Evolutionary conservation across 352 stramenopile genomes (phyloP), one percentile per base, ranked within the genome.

Genomic region (Phytophthora constricta): DNA sequence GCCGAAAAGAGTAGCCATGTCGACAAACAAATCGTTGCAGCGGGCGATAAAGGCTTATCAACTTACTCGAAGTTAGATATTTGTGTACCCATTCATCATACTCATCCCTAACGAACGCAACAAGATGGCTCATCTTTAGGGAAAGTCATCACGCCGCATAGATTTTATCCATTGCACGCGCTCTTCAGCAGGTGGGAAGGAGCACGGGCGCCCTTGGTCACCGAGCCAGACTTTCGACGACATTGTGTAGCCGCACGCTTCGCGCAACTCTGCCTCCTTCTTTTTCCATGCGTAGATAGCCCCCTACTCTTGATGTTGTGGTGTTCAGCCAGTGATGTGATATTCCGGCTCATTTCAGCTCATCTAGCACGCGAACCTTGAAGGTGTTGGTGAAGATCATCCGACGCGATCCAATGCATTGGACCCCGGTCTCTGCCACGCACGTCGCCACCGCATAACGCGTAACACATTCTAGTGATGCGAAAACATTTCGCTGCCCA

Each of bases 101-200:
- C 23, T 72, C 56, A 28, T 68, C 8, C n/a, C 37, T 61, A 22
- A 70, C 22, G 31, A 68, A 68, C 8, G 54, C 53, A 37, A 69
- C 55, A 42, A 54, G 25, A 54, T 54, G 47, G 8, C 25, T 54
- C 47, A 54, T 42, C 27, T 54, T 54, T 14, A 54, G 47, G 47
- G 47, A 25, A 62, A 72, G 20, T 72, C 58, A 8, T 75, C 62
- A 23, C 63, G 55, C 1, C 62, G 45, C 25, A 75, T 46, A 3
- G 62, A 16, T 37, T 72, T 79, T 41, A 75, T 70, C 56, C 58
- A 79, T 50, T 71, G 57, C 14, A 68, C 39, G 1, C 71, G 7
- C 16, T 70, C 56, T 7, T 73, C 59, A 45, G 53, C n/a, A 11
- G 62, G 26, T 16, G 60, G 25, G 33, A 78, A 70, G 25, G 17